Evolutionary conservation across 768 basidiomycete genomes (phyloP).

Genomic region (Pleurotus tuber-regium): DNA sequence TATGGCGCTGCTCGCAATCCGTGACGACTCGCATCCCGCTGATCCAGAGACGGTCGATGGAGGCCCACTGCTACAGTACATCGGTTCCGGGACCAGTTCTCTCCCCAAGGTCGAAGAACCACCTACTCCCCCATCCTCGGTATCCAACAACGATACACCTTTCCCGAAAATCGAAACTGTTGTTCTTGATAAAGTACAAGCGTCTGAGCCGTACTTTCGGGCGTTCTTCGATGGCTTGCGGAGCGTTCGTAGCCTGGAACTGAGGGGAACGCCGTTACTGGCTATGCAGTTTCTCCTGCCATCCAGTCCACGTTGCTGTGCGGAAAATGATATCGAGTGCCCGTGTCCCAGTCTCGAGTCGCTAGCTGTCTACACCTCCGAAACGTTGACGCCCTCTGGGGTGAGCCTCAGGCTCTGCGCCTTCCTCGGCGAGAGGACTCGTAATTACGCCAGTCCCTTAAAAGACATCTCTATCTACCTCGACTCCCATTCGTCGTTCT

Average conservation of each 20-base stretch:
- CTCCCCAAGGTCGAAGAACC: constrained; percentile 18
- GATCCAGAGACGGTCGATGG: constrained; percentile 40
- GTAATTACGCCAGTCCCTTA: constrained; percentile 20
- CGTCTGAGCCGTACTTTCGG: constrained; percentile 28
- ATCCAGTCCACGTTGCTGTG: background rate
- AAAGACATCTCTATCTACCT: constrained; percentile 32
- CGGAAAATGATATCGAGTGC: constrained; percentile 14
- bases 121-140: constrained; percentile 13
- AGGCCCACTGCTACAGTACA: constrained; percentile 33
- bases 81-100: constrained; percentile 27
- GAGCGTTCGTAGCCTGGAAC: constrained; percentile 29
- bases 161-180: constrained; percentile 36
- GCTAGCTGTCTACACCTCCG: constrained; percentile 26
- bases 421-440: constrained; percentile 23
- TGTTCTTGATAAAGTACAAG: constrained; percentile 34
- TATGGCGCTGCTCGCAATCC: constrained; percentile 35
- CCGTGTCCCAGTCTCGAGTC: constrained; percentile 33
- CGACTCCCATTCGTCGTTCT: constrained; percentile 23
- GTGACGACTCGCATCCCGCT: constrained; percentile 43
- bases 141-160: constrained; percentile 16
- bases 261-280: constrained; percentile 32
- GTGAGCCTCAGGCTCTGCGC: constrained; percentile 21
- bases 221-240: constrained; percentile 29
- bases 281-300: constrained; percentile 31
- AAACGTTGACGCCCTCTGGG: constrained; percentile 14